phyloP scores from a whole-genome alignment of 306 rosid genomes.

The Senna siamea region DNA sequence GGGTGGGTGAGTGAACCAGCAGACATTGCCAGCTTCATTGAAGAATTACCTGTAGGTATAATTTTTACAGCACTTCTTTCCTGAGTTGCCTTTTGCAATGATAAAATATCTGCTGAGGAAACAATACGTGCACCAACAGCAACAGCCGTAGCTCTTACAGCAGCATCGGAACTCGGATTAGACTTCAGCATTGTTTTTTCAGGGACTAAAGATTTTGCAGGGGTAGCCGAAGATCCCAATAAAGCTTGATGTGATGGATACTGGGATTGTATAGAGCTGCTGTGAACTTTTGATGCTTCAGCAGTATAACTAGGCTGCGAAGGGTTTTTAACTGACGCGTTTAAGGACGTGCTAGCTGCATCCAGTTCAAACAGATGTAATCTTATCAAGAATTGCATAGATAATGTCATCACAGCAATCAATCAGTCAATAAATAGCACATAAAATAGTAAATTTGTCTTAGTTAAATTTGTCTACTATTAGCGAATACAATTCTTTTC shows the following conservation, averaged over 20 bases:
- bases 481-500: not conserved
- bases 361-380: not conserved
- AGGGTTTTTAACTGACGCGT: conserved; percentile 41
- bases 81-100: conserved; percentile 60
- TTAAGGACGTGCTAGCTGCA: conserved; percentile 49
- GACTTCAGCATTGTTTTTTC: conserved; percentile 54
- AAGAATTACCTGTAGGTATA: conserved; percentile 49
- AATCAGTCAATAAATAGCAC: conserved; percentile 1
- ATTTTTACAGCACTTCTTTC: conserved; percentile 51
- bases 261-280: conserved; percentile 39
- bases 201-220: conserved; percentile 47
- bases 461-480: not conserved
- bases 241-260: conserved; percentile 52
- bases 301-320: conserved; percentile 39
- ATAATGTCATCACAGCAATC: conserved; percentile 3
- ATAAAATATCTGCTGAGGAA: conserved; percentile 58
- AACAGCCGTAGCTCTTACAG: conserved; percentile 59
- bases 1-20: conserved; percentile 37
- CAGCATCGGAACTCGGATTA: conserved; percentile 41
- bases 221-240: conserved; percentile 43
- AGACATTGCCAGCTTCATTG: conserved; percentile 43
- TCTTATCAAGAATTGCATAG: conserved; percentile 11
- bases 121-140: conserved; percentile 74
- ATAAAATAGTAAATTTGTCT: not conserved
- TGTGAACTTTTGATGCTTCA: conserved; percentile 42